Evolutionary conservation across 2,329 filamentous ascomycete genomes (phyloP).

Genomic region (Didymella arachidicola): DNA sequence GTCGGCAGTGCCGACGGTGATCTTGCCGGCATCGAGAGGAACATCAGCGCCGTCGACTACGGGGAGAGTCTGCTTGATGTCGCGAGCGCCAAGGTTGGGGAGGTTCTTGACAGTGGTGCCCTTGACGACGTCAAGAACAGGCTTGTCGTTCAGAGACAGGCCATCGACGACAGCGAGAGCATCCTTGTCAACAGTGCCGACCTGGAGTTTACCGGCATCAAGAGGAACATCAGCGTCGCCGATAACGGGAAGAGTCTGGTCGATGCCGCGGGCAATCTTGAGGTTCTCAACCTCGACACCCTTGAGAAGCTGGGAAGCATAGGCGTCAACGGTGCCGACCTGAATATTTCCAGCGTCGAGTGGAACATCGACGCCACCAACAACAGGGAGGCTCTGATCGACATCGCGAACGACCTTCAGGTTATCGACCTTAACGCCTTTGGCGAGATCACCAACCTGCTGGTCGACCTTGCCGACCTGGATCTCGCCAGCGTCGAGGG

Average conservation of each 20-base stretch:
- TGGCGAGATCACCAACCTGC: neutral
- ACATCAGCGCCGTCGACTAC: conserved; percentile 2
- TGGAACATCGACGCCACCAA: conserved; percentile 6
- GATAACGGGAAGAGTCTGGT: conserved; percentile 10
- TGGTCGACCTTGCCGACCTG: neutral
- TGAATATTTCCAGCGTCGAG: conserved; percentile 12
- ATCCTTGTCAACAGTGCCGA: conserved; percentile 12
- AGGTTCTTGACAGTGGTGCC: conserved; percentile 2
- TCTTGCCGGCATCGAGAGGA: conserved; percentile 7
- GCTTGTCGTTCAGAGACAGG: neutral
- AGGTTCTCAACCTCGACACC: conserved; percentile 1
- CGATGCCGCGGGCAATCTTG: conserved; percentile 9
- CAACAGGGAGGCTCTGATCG: conserved; percentile 10
- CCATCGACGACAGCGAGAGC: neutral
- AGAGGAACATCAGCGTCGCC: conserved; percentile 4
- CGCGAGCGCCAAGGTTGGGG: conserved; percentile 1
- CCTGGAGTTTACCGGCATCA: conserved; percentile 3
- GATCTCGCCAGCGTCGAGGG: neutral
- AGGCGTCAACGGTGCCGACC: conserved; percentile 12
- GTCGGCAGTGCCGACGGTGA: conserved; percentile 12
- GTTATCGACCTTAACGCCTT: neutral
- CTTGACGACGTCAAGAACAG: neutral
- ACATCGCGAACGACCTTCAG: conserved; percentile 3
- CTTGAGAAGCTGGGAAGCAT: conserved; percentile 3
- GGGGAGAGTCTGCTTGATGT: conserved; percentile 13